Base-by-base conservation (phyloP, 306 rosid species). In the Ceratonia siliqua region DNA sequence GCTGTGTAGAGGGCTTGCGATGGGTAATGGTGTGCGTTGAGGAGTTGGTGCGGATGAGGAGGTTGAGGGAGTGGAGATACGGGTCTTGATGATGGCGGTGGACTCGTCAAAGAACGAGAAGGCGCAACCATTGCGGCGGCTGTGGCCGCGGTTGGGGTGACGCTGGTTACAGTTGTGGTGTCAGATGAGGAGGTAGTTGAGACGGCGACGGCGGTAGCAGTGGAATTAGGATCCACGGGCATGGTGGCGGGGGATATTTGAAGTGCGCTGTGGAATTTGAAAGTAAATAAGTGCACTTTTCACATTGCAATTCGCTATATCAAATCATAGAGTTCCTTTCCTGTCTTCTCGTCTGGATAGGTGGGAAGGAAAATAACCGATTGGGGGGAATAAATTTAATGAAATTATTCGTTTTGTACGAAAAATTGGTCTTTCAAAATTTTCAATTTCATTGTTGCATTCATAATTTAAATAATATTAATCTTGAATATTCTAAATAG, bases 11-110 rank as follows among this genome's bases (percentile, higher is more conserved):
- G 80, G 64, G 83, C 35, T 63, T 79, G 87, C 5, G 85, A 42
- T 14, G 81, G 43, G 61, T 38, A 46, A 15, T 68, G 71, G 14
- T 57, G 55, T 63, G 18, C 56, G 30, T 36, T 65, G 46, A 67
- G 86, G 64, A 66, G 83, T 5, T 69, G 78, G 52, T 71, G 86
- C 7, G 61, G 78, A 11, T 74, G 86, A 27, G 21, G 22, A 59
- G 76, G 52, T n/a, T 70, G 86, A n/a, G 79, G 85, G 66, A 70
- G 66, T 25, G 85, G 75, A 48, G 85, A 77, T 20, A 63, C 46
- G 25, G 86, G 79, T 71, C 82, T 74, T 22, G 89, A 52, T n/a
- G 81, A 49, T 12, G 56, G 41, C 28, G 54, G 70, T 45, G 68
- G 58, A 67, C 53, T 81, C 62, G 75, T 22, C 32, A 72, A 32